Base-by-base conservation (phyloP, 495 filamentous ascomycete genomes). In the Talaromyces wortmannii region DNA sequence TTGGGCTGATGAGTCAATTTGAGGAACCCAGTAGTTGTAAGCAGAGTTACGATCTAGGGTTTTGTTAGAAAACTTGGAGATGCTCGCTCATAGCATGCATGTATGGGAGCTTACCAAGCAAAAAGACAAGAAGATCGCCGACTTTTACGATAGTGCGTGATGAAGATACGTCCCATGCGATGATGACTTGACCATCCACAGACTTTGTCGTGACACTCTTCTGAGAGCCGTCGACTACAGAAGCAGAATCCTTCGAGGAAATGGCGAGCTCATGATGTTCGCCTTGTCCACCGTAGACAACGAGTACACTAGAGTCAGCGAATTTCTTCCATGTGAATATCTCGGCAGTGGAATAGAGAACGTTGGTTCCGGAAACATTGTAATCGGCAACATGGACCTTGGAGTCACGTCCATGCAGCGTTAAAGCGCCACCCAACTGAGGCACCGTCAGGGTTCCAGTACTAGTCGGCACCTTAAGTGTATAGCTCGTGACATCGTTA, bases 341-440 rank as follows among this genome's bases (percentile, higher is more conserved):
- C 55, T 94, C 88, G 0, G 83, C 86, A 5, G 88, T 86, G 0
- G 85, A 90, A 69, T 91, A 92, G 5, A 90, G 67, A 16, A 92
- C 64, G 7, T 75, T 83, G 0, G 72, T 73, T n/a, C 79, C 79
- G 0, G 78, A 78, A 50, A 92, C 69, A 49, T 83, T 69, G 59
- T 90, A 92, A 63, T 94, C 86, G 8, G 83, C 84, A 16, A 91
- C 82, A 61, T 88, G 81, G 51, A 86, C 74, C 65, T 91, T 90
- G 0, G 86, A 87, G 62, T 94, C 89, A 49, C 88, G 79, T 0
- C 87, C 87, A 59, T 80, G 79, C 3, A 92, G 72, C 2, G 78
- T 83, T 7, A 92, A 71, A 0, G 67, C 74, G 11, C 79, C 79
- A 13, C 78, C 81, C 1, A 87, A 67, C 52, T 85, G 84, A 7